Percentiles rank a stretch among this genome's conserved stretches.
These are phyloP conservation scores for Coprinopsis sp. DNA, from an alignment of 768 basidiomycete genomes.

Conservation along the genomic window DNA sequence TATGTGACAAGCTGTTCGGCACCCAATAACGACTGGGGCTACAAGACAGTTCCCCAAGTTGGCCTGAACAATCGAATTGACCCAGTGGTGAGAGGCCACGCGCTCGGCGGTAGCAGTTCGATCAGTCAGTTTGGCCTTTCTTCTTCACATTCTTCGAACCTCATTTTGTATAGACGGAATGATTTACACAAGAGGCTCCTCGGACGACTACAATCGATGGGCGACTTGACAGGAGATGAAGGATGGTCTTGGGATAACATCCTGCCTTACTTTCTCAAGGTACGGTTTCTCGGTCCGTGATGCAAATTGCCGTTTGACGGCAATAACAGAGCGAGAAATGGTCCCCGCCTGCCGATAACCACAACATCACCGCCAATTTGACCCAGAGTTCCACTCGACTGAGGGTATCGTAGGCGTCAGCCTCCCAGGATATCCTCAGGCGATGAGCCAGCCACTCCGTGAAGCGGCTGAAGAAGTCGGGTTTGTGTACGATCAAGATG, in stretches of 20 bases:
- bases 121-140: slow-evolving; percentile 21
- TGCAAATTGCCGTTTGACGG: too few relatives aligned
- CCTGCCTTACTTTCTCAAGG: slow-evolving; percentile 24
- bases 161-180: slow-evolving; percentile 19
- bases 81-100: slow-evolving; percentile 21
- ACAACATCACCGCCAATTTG: too few relatives aligned
- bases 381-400: too few relatives aligned
- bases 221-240: slow-evolving; percentile 22
- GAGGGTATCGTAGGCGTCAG: too few relatives aligned
- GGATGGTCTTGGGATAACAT: slow-evolving; percentile 31
- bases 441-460: too few relatives aligned
- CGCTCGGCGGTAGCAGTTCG: slow-evolving; percentile 28
- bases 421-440: too few relatives aligned
- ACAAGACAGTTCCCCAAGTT: slow-evolving; percentile 22
- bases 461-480: too few relatives aligned
- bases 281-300: too few relatives aligned
- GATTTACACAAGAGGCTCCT: slow-evolving; percentile 27
- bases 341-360: too few relatives aligned
- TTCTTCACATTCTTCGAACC: neutral
- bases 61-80: slow-evolving; percentile 21
- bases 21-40: slow-evolving; percentile 30
- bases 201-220: slow-evolving; percentile 24
- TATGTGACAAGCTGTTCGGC: slow-evolving; percentile 17
- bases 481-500: too few relatives aligned
- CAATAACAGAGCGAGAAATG: too few relatives aligned